phyloP scores from a whole-genome alignment of 108 stramenopile species.

The Skeletonema menzelii region DNA sequence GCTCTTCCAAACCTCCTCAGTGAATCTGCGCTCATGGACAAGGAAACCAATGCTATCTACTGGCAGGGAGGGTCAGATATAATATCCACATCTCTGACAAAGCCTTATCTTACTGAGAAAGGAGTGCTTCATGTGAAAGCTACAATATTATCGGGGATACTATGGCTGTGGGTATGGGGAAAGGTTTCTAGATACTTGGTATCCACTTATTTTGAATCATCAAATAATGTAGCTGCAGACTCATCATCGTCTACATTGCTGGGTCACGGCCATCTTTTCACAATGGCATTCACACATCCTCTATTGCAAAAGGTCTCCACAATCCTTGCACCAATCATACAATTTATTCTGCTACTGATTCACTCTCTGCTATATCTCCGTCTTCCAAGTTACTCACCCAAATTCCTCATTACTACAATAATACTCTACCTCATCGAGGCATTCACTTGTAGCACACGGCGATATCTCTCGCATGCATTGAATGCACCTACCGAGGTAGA shows the following conservation, averaged over 20 bases:
- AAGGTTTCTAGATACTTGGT: slow-evolving; percentile 23
- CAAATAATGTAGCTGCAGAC: not conserved
- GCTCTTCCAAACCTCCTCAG: slow-evolving; percentile 8
- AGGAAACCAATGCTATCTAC: slow-evolving; percentile 74
- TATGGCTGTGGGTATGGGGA: slow-evolving; percentile 52
- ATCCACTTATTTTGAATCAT: slow-evolving; percentile 22
- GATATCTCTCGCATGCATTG: slow-evolving; percentile 70
- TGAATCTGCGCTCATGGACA: slow-evolving; percentile 76
- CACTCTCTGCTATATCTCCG: slow-evolving; percentile 42
- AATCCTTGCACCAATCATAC: slow-evolving; percentile 19
- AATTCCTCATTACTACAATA: slow-evolving; percentile 38
- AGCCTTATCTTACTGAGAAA: slow-evolving; percentile 34
- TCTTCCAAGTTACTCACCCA: slow-evolving; percentile 35
- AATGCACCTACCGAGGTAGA: slow-evolving; percentile 64
- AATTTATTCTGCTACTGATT: slow-evolving; percentile 28
- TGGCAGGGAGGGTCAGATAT: slow-evolving; percentile 71
- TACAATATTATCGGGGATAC: slow-evolving; percentile 23
- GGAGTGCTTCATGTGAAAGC: slow-evolving; percentile 48
- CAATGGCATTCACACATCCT: not conserved
- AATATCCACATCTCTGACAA: slow-evolving; percentile 38
- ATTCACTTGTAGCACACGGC: slow-evolving; percentile 69
- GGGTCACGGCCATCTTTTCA: not conserved
- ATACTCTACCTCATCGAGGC: slow-evolving; percentile 76
- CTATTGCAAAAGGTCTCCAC: slow-evolving; percentile 18
- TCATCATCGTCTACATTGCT: not conserved